These are phyloP conservation scores for Fusarium sp. DNA, from an alignment of 2,329 filamentous ascomycete species.

Conservation along the genomic window DNA sequence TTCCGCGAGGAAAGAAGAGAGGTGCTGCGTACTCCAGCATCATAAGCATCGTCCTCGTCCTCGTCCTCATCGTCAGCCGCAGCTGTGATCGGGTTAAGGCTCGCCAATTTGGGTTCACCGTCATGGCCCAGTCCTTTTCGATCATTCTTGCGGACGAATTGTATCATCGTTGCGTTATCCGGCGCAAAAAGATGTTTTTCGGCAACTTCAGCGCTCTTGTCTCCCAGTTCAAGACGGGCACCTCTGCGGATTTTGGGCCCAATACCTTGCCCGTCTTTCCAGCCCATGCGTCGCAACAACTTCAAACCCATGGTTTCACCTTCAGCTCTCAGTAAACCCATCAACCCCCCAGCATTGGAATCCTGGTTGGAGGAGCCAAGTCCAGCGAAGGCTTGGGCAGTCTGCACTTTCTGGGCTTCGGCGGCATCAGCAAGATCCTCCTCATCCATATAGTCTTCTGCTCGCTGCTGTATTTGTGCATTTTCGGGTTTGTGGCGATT, in stretches of 20 bases:
- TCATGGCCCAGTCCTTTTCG: constrained; percentile 78
- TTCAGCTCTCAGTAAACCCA: constrained; percentile 77
- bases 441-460: constrained; percentile 98
- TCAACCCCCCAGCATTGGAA: constrained; percentile 66
- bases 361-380: constrained; percentile 77
- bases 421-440: constrained; percentile 91
- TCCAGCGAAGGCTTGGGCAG: constrained; percentile 78
- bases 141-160: constrained; percentile 74
- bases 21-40: constrained; percentile 7
- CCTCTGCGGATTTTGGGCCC: constrained; percentile 85
- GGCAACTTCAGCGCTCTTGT: constrained; percentile 54
- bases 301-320: constrained; percentile 91
- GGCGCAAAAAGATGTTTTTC: constrained; percentile 85
- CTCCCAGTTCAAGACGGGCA: constrained; percentile 72
- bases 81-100: constrained; percentile 48
- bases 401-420: constrained; percentile 81
- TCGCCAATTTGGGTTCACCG: constrained; percentile 67
- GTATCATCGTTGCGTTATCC: constrained; percentile 78
- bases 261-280: constrained; percentile 93
- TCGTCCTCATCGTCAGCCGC: constrained; percentile 54
- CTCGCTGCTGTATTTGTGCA: constrained; percentile 71
- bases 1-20: constrained; percentile 51
- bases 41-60: constrained; percentile 59
- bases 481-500: constrained; percentile 77
- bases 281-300: constrained; percentile 91